Conservation (phyloP, 352 stramenopile species). For the Phytophthora pini region DNA sequence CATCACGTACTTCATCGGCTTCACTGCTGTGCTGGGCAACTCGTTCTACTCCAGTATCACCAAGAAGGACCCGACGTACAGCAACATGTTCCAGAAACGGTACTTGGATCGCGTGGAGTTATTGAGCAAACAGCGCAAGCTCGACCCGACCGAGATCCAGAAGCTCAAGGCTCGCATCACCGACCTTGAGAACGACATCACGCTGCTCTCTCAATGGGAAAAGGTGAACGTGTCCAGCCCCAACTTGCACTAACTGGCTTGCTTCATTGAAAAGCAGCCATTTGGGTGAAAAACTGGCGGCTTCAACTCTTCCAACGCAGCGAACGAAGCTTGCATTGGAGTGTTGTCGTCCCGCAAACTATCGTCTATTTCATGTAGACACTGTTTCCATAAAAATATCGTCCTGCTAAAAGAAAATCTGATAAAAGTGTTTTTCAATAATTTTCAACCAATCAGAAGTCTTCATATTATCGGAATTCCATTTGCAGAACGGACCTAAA, state of each 20-base stretch:
- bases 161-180: constrained; percentile 52
- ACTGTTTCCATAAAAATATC: constrained; percentile 25
- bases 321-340: constrained; percentile 28
- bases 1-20: constrained; percentile 91
- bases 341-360: neutral
- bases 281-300: neutral
- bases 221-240: constrained; percentile 33
- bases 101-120: constrained; percentile 50
- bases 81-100: constrained; percentile 86
- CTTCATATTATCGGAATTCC: neutral
- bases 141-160: constrained; percentile 49
- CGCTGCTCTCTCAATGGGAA: constrained; percentile 62
- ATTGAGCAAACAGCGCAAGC: constrained; percentile 64
- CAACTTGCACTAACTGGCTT: constrained; percentile 13
- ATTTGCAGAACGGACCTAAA: constrained; percentile 11
- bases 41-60: constrained; percentile 85
- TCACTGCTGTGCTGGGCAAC: constrained; percentile 82
- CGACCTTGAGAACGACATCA: constrained; percentile 70
- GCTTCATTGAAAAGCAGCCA: constrained; percentile 8
- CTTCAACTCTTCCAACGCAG: constrained; percentile 7
- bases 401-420: constrained; percentile 7
- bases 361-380: constrained; percentile 21
- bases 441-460: constrained; percentile 24
- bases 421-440: neutral
- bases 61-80: constrained; percentile 85